Evolutionary conservation across 2,329 filamentous ascomycete species (phyloP).

Genomic region (Neofusicoccum ribis): DNA sequence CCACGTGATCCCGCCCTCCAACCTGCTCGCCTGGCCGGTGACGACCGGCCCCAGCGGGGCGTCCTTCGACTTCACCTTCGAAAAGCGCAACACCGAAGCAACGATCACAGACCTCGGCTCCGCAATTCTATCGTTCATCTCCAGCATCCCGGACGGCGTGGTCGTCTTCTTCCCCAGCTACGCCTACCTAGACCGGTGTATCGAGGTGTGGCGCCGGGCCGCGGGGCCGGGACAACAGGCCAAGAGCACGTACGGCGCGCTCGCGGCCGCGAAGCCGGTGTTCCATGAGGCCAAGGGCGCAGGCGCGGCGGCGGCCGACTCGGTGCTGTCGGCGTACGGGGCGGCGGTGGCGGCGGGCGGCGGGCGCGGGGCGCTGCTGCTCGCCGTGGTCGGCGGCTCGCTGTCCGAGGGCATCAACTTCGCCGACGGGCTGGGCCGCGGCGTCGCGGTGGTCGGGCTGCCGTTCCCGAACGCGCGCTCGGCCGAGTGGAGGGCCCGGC

Average conservation of each 20-base stretch:
- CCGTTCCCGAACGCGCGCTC: constrained; percentile 90
- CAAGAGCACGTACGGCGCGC: constrained; percentile 58
- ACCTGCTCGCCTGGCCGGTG: constrained; percentile 77
- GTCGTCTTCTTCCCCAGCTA: constrained; percentile 98
- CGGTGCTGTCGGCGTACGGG: constrained; percentile 72
- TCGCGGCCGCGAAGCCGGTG: constrained; percentile 59
- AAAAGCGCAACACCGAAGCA: constrained; percentile 65
- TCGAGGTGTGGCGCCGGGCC: constrained; percentile 42
- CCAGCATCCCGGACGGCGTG: constrained; percentile 79
- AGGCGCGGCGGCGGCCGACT: constrained; percentile 53
- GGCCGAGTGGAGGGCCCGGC: constrained; percentile 89
- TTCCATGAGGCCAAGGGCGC: constrained; percentile 36
- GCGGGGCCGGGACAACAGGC: constrained; percentile 18
- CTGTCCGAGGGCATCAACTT: constrained; percentile 99
- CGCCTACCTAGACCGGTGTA: constrained; percentile 77
- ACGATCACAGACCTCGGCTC: constrained; percentile 75
- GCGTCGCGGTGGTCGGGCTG: constrained; percentile 86
- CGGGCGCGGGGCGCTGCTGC: constrained; percentile 70
- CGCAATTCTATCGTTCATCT: constrained; percentile 70
- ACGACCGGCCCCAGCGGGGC: constrained; percentile 48
- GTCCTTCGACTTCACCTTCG: constrained; percentile 85
- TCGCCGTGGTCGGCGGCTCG: constrained; percentile 91
- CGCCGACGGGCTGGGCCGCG: constrained; percentile 83
- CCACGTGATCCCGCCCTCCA: constrained; percentile 84
- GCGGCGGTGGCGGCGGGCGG: constrained; percentile 57